Percentiles rank a stretch among this genome's conserved stretches.
Evolutionary conservation across 2,329 filamentous ascomycete species (phyloP).

Genomic region (Didymella pinodella): DNA sequence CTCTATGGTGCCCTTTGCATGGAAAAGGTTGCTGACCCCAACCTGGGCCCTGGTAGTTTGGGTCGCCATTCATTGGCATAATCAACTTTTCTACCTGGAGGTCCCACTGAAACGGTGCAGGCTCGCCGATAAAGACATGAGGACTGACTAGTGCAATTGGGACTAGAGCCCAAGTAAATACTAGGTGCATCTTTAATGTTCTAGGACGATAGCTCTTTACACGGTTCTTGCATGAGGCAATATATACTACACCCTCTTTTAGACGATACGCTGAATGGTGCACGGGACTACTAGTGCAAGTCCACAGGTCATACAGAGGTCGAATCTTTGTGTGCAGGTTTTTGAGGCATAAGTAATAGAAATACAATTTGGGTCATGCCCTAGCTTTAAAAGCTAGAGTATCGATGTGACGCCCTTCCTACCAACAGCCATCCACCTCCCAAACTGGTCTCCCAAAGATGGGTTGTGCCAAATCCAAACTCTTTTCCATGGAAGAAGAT

Average conservation of each 20-base stretch:
- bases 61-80: constrained; percentile 15
- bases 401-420: neutral
- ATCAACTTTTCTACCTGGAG: constrained; percentile 15
- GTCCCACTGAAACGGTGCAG: constrained; percentile 5
- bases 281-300: neutral
- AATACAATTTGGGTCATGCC: neutral
- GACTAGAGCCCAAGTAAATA: neutral
- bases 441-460: too few relatives aligned
- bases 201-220: neutral
- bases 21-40: constrained; percentile 14
- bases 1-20: constrained; percentile 13
- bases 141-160: constrained; percentile 4
- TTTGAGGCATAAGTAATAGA: neutral
- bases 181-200: neutral
- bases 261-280: neutral
- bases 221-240: neutral
- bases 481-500: neutral
- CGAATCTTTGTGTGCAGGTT: neutral
- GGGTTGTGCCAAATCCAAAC: too few relatives aligned
- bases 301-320: neutral
- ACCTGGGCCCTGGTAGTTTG: constrained; percentile 8
- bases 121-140: constrained; percentile 12
- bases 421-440: neutral
- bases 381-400: neutral
- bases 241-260: constrained; percentile 3